A percentile compares a stretch with the other conserved stretches of the same genome.
phyloP scores from a whole-genome alignment of 1,284 basidiomycete species.

The Mycena sp. region DNA sequence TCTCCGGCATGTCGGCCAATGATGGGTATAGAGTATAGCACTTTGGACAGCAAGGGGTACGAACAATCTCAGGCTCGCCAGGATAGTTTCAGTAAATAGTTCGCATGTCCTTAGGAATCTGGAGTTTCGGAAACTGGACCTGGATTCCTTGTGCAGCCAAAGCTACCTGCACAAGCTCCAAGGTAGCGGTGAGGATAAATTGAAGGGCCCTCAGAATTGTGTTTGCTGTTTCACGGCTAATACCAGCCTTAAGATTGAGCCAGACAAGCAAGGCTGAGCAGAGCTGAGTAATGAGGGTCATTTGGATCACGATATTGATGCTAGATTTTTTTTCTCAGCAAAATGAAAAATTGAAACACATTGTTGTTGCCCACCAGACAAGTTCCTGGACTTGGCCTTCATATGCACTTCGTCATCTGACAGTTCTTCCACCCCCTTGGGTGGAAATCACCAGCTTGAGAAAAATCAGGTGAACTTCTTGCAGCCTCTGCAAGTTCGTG shows the following conservation, averaged over 20 bases:
- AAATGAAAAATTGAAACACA: not conserved
- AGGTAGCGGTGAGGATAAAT: not conserved
- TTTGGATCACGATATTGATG: not conserved
- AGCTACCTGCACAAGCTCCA: not conserved
- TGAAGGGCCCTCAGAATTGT: slow-evolving; percentile 13
- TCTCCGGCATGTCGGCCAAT: slow-evolving; percentile 15
- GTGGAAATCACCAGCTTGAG: not conserved
- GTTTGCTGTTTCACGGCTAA: slow-evolving; percentile 15
- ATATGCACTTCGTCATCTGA: not conserved
- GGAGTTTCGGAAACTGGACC: slow-evolving; percentile 6
- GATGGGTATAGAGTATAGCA: too few species aligned
- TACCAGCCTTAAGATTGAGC: slow-evolving; percentile 13
- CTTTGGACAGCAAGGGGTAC: too few species aligned
- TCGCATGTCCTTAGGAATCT: slow-evolving; percentile 4
- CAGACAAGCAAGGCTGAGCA: slow-evolving; percentile 4
- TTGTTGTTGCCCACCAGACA: not conserved
- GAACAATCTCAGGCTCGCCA: too few species aligned
- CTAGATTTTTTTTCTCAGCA: not conserved
- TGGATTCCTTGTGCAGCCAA: slow-evolving; percentile 1
- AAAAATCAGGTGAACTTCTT: not conserved
- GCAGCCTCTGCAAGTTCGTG: not conserved
- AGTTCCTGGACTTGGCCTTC: not conserved
- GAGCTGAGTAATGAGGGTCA: slow-evolving; percentile 3
- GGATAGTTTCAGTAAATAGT: too few species aligned
- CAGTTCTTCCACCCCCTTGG: not conserved